Base-by-base conservation (phyloP, 352 stramenopile species). In the Pythium utonaiense region DNA sequence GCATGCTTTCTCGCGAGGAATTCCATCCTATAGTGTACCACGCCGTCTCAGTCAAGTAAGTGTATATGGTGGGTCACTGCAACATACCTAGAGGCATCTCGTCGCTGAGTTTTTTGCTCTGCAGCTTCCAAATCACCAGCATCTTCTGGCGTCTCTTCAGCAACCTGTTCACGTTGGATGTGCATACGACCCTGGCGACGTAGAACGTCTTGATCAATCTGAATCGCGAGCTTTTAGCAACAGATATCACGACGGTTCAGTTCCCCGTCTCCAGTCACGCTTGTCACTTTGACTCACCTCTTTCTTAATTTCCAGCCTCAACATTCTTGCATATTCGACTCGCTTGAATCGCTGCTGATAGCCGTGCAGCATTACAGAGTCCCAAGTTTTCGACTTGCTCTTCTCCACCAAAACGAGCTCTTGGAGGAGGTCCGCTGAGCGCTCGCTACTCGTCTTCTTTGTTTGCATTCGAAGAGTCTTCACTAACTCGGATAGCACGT, bases 391-490 rank as follows among this genome's bases (percentile, higher is more conserved):
- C 3, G 66, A 57, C 6, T 67, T 75, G 33, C 74, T 91, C 49
- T 60, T 75, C 31, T 91, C 81, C 8, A 91, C 79, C 8, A 69
- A 49, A 14, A 90, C 72, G 1, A 93, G 69, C 53, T 91, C 83
- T 50, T 88, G 60, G 1, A 93, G 49, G 1, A 93, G 40, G 24
- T 84, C 71, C 3, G 74, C 78, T 3, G 65, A 74, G 14, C 83
- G 60, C 36, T 90, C 74, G 33, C 72, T 85, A 13, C 67, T 86
- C 2, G 68, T 83, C 34, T 83, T 71, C 51, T 86, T 84, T 0
- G 75, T 67, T 53, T 93, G 81, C 66, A 89, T 74, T 2, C 81
- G 70, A 24, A 93, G 64, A 2, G 75, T 90, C 51, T 91, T 91
- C 10, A 91, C 71, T 6, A 90, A 40, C 36, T 93, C 81, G 0